A percentile compares a stretch with the other conserved stretches of the same genome.
phyloP scores from a whole-genome alignment of 1,284 basidiomycete species.

The Cystobasidiaceae sp. region DNA sequence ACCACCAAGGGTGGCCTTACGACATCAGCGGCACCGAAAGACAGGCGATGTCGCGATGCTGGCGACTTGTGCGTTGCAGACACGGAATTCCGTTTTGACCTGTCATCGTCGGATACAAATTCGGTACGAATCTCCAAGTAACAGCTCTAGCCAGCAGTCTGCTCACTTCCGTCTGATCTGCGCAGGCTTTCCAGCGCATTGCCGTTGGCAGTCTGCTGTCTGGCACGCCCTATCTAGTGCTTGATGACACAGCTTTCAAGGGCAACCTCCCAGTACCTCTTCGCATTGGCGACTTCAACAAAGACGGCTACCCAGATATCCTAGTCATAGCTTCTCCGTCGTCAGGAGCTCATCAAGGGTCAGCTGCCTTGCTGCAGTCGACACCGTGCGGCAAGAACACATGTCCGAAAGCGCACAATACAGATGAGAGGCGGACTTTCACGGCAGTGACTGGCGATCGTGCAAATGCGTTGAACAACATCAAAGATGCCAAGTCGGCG shows the following conservation, averaged over 20 bases:
- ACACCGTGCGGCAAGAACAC: constrained; percentile 58
- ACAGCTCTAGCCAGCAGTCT: no score
- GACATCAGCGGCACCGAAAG: not conserved
- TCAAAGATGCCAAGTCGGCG: constrained; percentile 73
- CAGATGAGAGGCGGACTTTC: constrained; percentile 59
- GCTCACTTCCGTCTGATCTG: not conserved
- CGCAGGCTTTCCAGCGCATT: constrained; percentile 63
- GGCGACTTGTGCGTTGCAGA: constrained; percentile 78
- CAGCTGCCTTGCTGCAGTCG: constrained; percentile 65
- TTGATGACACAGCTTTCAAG: constrained; percentile 58
- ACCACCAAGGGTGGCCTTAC: constrained; percentile 19
- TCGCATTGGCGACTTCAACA: constrained; percentile 81
- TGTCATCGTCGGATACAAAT: constrained; percentile 47
- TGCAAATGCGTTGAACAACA: constrained; percentile 58
- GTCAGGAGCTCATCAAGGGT: not conserved
- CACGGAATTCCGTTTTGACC: constrained; percentile 69
- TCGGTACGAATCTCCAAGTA: constrained; percentile 9
- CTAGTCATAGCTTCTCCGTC: constrained; percentile 50
- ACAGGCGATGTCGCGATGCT: constrained; percentile 62
- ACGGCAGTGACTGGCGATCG: constrained; percentile 56
- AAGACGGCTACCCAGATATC: constrained; percentile 93
- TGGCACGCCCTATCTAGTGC: constrained; percentile 55
- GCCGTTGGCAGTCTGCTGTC: constrained; percentile 62
- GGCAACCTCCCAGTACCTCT: constrained; percentile 66
- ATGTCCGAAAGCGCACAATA: constrained; percentile 34